Base-by-base conservation (phyloP, 306 rosid genomes). In the Hippophae gyantsensis region DNA sequence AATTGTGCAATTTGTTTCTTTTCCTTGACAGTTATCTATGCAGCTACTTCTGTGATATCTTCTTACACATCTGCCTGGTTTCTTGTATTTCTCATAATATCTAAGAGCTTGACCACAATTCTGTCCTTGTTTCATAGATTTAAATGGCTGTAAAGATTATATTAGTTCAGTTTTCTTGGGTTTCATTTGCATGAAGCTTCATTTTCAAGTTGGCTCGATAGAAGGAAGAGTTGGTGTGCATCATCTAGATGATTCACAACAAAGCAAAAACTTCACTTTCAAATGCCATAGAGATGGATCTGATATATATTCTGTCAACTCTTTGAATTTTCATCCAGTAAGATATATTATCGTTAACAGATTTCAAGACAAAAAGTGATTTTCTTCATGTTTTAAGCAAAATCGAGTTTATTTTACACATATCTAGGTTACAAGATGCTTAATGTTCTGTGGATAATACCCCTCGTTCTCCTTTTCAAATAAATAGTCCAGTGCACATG, bases 201-300 rank as follows among this genome's bases (percentile, higher is more conserved):
- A 23, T 72, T 52, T 63, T 57, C 72, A 87, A 96, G 87, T 92
- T 73, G 96, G 96, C 66, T 92, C 98, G 12, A 87, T 85, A 52
- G 98, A 92, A 69, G 98, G 98, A 67, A 83, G 98, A 74, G 98
- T 87, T 57, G 98, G 98, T 66, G 98, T 92, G 61, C 98, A 92
- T 67, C 96, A 92, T 66, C 82, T 92, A 54, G 98, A 92, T 63
- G 96, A 92, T 45, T 66, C 81, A 57, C 84, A 72, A 57, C 81
- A 75, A 67, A 73, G 55, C 76, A 87, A 92, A 75, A 92, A 92
- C 63, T 92, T 92, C 64, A 92, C 96, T 74, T 87, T 92, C 73
- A 90, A 84, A 79, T 81, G 86, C 65, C 97, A 86, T 67, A 80
- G 95, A 75, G 97, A 86, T 61, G 82, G 74, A 40, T 70, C 74